A percentile compares a stretch with the other conserved stretches of the same genome.
Conservation (phyloP, 805 yeast species). For the Saccharomycopsis sp. region DNA sequence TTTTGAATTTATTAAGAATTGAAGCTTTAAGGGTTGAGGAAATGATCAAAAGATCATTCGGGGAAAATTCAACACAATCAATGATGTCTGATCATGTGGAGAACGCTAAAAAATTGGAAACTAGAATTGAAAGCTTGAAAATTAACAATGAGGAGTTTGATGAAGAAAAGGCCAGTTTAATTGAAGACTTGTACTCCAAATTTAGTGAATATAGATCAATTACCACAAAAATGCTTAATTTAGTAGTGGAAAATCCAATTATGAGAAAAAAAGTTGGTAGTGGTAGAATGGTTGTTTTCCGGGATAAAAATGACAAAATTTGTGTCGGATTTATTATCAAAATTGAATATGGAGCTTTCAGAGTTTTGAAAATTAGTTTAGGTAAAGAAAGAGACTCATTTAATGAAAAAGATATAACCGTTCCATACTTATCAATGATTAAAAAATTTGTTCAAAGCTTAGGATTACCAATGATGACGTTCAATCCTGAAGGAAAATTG, state of each 20-base stretch:
- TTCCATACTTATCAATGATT: constrained; percentile 26
- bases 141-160: constrained; percentile 19
- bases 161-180: constrained; percentile 22
- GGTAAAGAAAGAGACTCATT: constrained; percentile 26
- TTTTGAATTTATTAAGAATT: constrained; percentile 77
- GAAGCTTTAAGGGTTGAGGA: constrained; percentile 97
- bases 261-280: constrained; percentile 36
- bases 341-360: constrained; percentile 26
- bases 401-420: constrained; percentile 11
- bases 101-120: constrained; percentile 43
- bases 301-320: constrained; percentile 33
- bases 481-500: constrained; percentile 20
- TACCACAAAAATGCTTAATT: constrained; percentile 36
- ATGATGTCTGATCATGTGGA: constrained; percentile 78
- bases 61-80: constrained; percentile 82
- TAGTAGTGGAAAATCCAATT: constrained; percentile 36
- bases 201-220: constrained; percentile 35
- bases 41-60: constrained; percentile 91
- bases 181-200: constrained; percentile 35
- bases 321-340: constrained; percentile 47
- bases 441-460: constrained; percentile 20
- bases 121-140: constrained; percentile 31
- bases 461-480: constrained; percentile 12
- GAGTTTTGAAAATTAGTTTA: constrained; percentile 36
- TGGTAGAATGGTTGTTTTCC: constrained; percentile 52